Conservation (phyloP, 2,329 filamentous ascomycete genomes). For the Phialemonium atrogriseum region DNA sequence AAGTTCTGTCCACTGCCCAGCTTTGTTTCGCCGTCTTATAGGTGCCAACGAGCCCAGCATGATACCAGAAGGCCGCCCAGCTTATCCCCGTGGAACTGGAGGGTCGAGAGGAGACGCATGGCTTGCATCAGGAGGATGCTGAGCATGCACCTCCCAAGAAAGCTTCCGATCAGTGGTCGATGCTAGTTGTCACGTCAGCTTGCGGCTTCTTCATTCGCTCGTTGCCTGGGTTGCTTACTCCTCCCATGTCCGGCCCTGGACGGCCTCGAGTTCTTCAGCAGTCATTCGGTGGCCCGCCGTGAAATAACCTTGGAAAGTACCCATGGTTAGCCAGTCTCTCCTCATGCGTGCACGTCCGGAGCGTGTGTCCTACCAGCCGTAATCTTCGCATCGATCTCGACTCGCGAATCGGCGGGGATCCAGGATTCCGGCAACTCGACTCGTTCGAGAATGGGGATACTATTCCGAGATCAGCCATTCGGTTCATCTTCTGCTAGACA, state of each 20-base stretch:
- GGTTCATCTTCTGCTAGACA: not conserved
- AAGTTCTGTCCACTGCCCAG: too few species aligned
- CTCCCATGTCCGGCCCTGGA: slow-evolving; percentile 89
- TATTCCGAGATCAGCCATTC: slow-evolving; percentile 17
- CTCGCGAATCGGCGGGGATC: slow-evolving; percentile 88
- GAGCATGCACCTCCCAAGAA: too few species aligned
- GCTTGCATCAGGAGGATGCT: too few species aligned
- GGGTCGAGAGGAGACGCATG: too few species aligned
- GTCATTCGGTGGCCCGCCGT: slow-evolving; percentile 87
- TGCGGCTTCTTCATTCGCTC: not conserved
- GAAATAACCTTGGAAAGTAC: slow-evolving; percentile 50
- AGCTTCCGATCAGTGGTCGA: too few species aligned
- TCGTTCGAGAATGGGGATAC: slow-evolving; percentile 79
- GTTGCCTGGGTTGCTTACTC: slow-evolving; percentile 43
- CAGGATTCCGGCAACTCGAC: slow-evolving; percentile 88
- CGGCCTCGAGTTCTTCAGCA: slow-evolving; percentile 72
- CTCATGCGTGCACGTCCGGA: not conserved
- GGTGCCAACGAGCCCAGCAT: too few species aligned
- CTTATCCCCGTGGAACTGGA: too few species aligned
- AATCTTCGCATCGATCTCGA: slow-evolving; percentile 99
- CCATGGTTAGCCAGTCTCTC: slow-evolving; percentile 6
- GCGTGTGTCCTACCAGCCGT: slow-evolving; percentile 61
- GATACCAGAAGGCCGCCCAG: too few species aligned
- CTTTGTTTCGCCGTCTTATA: too few species aligned
- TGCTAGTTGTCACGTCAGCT: not conserved